Evolutionary conservation across 2,329 filamentous ascomycete species (phyloP).

Genomic region (Lachnellula suecica): DNA sequence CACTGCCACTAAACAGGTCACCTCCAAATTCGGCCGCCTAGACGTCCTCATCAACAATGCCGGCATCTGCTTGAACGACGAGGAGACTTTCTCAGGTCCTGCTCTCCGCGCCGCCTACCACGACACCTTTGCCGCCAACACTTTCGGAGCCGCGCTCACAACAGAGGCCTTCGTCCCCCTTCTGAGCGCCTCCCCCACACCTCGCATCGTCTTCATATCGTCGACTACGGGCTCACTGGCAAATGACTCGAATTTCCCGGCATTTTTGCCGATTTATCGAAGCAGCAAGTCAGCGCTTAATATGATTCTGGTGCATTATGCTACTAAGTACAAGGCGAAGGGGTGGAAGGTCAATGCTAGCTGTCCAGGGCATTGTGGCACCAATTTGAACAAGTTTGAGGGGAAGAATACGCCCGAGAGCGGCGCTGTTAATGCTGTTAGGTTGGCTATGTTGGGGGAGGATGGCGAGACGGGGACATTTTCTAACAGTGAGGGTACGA

Average conservation of each 20-base stretch:
- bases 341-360: conserved; percentile 12
- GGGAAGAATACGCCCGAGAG: conserved; percentile 5
- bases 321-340: conserved; percentile 1
- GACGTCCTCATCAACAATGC: conserved; percentile 37
- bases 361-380: conserved; percentile 11
- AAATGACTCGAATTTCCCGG: background rate
- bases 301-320: conserved; percentile 10
- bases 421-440: conserved; percentile 14
- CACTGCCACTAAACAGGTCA: conserved; percentile 26
- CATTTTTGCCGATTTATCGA: conserved; percentile 14
- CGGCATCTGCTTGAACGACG: conserved; percentile 4
- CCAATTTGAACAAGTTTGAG: conserved; percentile 11
- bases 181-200: conserved; percentile 4
- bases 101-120: background rate
- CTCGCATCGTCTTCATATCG: conserved; percentile 12
- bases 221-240: conserved; percentile 4
- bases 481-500: conserved; percentile 11
- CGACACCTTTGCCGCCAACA: conserved; percentile 3
- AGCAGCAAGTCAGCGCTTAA: conserved; percentile 11
- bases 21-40: conserved; percentile 28
- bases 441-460: conserved; percentile 16
- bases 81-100: background rate
- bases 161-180: background rate
- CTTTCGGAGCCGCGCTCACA: background rate
- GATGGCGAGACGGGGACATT: conserved; percentile 27